A percentile compares a stretch with the other conserved stretches of the same genome.
phyloP scores from a whole-genome alignment of 768 basidiomycete species.

The Suillus decipiens region DNA sequence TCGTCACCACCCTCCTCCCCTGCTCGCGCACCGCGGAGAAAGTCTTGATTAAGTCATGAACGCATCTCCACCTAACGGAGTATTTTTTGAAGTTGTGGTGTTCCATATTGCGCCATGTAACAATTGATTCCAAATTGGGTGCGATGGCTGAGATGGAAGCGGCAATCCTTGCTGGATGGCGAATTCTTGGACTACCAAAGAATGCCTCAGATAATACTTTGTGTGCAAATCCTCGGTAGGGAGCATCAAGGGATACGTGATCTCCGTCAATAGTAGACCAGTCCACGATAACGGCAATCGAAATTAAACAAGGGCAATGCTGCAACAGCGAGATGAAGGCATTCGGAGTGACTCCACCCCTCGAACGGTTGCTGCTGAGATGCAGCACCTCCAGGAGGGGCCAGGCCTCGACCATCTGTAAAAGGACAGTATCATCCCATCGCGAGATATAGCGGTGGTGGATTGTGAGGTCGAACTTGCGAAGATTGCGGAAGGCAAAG shows the following conservation, averaged over 20 bases:
- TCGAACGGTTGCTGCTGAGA: not conserved
- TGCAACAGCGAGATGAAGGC: not conserved
- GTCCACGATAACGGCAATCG: not conserved
- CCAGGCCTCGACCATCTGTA: slow-evolving; percentile 8
- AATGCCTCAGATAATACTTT: not conserved
- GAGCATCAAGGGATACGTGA: not conserved
- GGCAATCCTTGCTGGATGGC: not conserved
- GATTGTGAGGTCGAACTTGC: not conserved
- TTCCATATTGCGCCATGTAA: slow-evolving; percentile 19
- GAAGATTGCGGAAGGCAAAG: not conserved
- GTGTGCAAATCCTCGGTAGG: slow-evolving; percentile 1
- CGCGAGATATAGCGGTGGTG: not conserved
- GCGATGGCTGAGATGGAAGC: no score
- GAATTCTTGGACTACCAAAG: not conserved
- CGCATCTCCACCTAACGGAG: slow-evolving; percentile 26
- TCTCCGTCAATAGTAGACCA: not conserved
- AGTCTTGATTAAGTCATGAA: slow-evolving; percentile 22
- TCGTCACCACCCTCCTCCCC: no score
- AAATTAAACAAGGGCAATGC: slow-evolving; percentile 1
- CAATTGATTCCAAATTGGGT: slow-evolving; percentile 27
- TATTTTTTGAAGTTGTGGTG: slow-evolving; percentile 22
- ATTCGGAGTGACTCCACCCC: not conserved
- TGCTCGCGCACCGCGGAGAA: slow-evolving; percentile 12
- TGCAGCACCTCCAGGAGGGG: not conserved
- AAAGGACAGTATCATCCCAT: not conserved